Evolutionary conservation across 345 rosid genomes (phyloP).

Genomic region (Citrus glauca): DNA sequence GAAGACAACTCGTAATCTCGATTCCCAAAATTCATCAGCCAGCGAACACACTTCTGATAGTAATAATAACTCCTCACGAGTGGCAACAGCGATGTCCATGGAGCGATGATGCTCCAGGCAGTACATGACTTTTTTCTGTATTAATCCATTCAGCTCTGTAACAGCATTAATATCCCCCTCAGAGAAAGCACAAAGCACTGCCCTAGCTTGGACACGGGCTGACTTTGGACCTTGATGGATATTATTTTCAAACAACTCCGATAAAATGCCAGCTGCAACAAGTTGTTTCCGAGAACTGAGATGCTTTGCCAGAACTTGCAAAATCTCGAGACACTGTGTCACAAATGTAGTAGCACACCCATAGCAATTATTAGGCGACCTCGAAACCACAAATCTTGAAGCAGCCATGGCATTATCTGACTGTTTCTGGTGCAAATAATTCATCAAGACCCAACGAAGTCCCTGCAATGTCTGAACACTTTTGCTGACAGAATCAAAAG

Average conservation of each 20-base stretch:
- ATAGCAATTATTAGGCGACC: constrained; percentile 91
- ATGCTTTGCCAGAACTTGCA: constrained; percentile 82
- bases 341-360: constrained; percentile 96
- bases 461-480: constrained; percentile 99
- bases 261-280: constrained; percentile 79
- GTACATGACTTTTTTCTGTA: constrained; percentile 93
- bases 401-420: constrained; percentile 52
- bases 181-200: constrained; percentile 90
- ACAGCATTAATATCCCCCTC: constrained; percentile 87
- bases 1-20: constrained; percentile 88
- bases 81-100: constrained; percentile 90
- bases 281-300: constrained; percentile 80
- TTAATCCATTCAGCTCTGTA: constrained; percentile 77
- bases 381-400: constrained; percentile 80
- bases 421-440: constrained; percentile 88
- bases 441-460: constrained; percentile 94
- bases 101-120: constrained; percentile 99
- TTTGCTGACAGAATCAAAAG: constrained; percentile 99
- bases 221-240: constrained; percentile 97
- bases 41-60: constrained; percentile 96
- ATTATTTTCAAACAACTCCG: constrained; percentile 93
- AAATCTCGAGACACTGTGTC: constrained; percentile 87
- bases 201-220: constrained; percentile 88
- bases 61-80: constrained; percentile 88
- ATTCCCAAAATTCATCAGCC: constrained; percentile 98